Conservation (phyloP, 768 basidiomycete species). For the Russula griseocarnosa region DNA sequence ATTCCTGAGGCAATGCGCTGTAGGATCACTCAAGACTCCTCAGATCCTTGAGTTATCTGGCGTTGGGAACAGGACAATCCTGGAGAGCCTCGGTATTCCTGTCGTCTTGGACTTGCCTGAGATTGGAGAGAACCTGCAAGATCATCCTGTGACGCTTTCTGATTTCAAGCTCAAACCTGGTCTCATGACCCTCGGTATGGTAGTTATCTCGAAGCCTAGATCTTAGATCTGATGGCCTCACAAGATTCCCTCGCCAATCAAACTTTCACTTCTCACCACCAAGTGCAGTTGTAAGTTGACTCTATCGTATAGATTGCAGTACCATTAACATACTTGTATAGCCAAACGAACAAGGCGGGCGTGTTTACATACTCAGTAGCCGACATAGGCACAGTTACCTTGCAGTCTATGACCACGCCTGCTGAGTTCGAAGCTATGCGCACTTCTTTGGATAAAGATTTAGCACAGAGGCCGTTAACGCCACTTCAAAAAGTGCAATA, state of each 20-base stretch:
- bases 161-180: constrained; percentile 23
- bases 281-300: constrained; percentile 19
- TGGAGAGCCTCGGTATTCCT: constrained; percentile 24
- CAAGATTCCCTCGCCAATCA: constrained; percentile 21
- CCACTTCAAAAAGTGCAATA: constrained; percentile 23
- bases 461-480: constrained; percentile 14
- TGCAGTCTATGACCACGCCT: constrained; percentile 23
- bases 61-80: constrained; percentile 20
- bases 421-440: constrained; percentile 24
- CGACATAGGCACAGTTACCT: constrained; percentile 18
- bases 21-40: constrained; percentile 27
- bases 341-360: constrained; percentile 13
- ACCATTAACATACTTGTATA: constrained; percentile 6
- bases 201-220: not conserved
- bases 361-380: constrained; percentile 24
- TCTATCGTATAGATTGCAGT: not conserved
- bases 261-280: constrained; percentile 22
- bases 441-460: constrained; percentile 17
- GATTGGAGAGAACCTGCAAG: constrained; percentile 27
- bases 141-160: constrained; percentile 26
- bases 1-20: not conserved
- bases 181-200: constrained; percentile 25
- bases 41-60: constrained; percentile 28
- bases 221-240: not conserved
- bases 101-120: constrained; percentile 27